phyloP scores from a whole-genome alignment of 352 stramenopile genomes.

The Aphanomyces invadans region DNA sequence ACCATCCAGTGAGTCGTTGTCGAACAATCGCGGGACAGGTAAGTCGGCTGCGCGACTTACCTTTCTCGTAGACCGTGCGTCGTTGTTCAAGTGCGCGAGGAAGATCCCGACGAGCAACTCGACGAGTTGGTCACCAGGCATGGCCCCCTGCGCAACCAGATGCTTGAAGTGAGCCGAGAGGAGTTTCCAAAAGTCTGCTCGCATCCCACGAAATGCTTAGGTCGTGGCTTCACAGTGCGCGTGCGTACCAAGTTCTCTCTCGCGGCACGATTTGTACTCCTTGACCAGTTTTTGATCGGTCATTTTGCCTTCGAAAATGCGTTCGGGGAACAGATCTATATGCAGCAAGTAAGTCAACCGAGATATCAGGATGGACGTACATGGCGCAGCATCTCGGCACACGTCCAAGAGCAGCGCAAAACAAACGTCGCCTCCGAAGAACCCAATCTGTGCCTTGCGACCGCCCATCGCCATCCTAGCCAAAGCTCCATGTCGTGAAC shows the following conservation, averaged over 20 bases:
- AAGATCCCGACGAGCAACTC: slow-evolving; percentile 48
- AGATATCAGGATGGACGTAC: slow-evolving; percentile 26
- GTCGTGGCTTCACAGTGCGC: neutral
- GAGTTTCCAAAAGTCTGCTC: slow-evolving; percentile 60
- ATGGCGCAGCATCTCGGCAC: slow-evolving; percentile 45
- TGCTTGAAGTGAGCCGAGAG: slow-evolving; percentile 52
- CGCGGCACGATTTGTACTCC: slow-evolving; percentile 58
- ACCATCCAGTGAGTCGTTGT: too few relatives aligned
- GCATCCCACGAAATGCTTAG: neutral
- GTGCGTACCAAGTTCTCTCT: slow-evolving; percentile 51
- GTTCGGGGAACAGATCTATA: slow-evolving; percentile 54
- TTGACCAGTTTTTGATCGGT: slow-evolving; percentile 72
- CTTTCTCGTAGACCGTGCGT: slow-evolving; percentile 63
- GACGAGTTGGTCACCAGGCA: slow-evolving; percentile 33
- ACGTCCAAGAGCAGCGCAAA: slow-evolving; percentile 67
- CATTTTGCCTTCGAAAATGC: slow-evolving; percentile 76
- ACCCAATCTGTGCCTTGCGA: slow-evolving; percentile 64
- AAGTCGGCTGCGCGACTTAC: too few relatives aligned
- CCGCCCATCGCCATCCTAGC: slow-evolving; percentile 55
- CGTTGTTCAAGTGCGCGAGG: slow-evolving; percentile 43
- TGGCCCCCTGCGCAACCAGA: slow-evolving; percentile 37
- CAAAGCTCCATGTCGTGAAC: neutral
- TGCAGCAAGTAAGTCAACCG: neutral
- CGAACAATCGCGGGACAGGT: too few relatives aligned
- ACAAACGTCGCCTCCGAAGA: slow-evolving; percentile 68